Evolutionary conservation across 1,284 basidiomycete genomes (phyloP), one percentile per base, ranked within the genome.

Genomic region (Trametes pubescens): DNA sequence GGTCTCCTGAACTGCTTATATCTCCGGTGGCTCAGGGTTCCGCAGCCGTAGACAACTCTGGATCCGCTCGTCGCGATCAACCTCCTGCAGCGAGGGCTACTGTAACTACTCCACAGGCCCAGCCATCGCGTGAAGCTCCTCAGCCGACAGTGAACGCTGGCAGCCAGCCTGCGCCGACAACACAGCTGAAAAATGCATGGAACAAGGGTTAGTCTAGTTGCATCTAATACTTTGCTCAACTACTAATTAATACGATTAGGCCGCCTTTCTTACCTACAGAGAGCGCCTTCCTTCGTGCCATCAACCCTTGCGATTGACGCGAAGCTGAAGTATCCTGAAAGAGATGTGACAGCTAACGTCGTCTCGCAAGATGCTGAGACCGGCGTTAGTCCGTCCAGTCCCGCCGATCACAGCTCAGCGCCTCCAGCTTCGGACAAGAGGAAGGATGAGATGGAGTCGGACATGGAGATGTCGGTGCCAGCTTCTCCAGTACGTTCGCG

Each of bases 251-350:
- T 38, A 8, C 11, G 18, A 18, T 0, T 34, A 61, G 61, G 58
- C 16, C 61, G 62, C 6, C 65, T 48, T n/a, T 55, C 57, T 2
- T 44, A 57, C 35, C 26, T 49, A 4, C 52, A 65, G 46, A 65
- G 61, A 5, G 66, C 64, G 18, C 67, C 67, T 46, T 53, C 67
- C 7, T 68, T 68, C 35, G 67, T 68, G 0, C 62, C 64, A 0
- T 68, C 67, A 9, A 68, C 67, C 1, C 57, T 68, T 7, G 67
- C 67, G 4, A 65, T 65, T 32, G 67, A 68, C 43, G 62, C 62
- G 8, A 54, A 63, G 35, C 44, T 68, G 3, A 65, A 58, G 62
- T 65, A 53, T 16, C 66, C 66, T 22, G 48, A 57, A 16, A 22
- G 6, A 8, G 55, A 21, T 16, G 18, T 51, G 11, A 44, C 58